Evolutionary conservation across 306 rosid genomes (phyloP).

Genomic region (Quillaja saponaria): DNA sequence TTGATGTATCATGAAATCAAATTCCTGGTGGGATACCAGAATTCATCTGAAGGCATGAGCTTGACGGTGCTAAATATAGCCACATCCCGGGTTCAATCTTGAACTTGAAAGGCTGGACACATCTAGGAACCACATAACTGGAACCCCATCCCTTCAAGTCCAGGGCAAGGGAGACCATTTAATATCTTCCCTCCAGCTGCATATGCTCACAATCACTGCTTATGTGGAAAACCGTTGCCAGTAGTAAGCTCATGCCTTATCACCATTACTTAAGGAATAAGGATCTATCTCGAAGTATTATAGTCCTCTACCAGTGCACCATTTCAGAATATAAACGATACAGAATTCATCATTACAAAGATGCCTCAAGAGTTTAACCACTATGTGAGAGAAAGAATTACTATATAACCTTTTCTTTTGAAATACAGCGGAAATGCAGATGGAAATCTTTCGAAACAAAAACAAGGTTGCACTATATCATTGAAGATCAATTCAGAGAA

Average conservation of each 20-base stretch:
- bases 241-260: conserved; percentile 47
- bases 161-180: conserved; percentile 76
- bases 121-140: conserved; percentile 78
- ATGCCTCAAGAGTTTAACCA: no score
- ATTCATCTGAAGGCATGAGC: conserved; percentile 52
- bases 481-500: no score
- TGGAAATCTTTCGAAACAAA: no score
- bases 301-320: not conserved
- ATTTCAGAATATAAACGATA: no score
- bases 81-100: conserved; percentile 63
- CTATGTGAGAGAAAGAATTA: no score
- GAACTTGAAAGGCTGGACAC: conserved; percentile 66
- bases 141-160: conserved; percentile 64
- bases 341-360: no score
- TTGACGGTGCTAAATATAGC: conserved; percentile 66
- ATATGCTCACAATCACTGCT: conserved; percentile 82
- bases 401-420: no score
- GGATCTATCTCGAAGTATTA: conserved; percentile 18
- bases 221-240: conserved; percentile 85
- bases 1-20: conserved; percentile 74
- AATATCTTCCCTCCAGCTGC: conserved; percentile 78
- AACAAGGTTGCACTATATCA: no score
- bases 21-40: conserved; percentile 75
- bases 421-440: no score
- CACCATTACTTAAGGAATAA: conserved; percentile 38